Conservation (phyloP, 75 land plant genomes). For the Ceratopteris richardii region DNA sequence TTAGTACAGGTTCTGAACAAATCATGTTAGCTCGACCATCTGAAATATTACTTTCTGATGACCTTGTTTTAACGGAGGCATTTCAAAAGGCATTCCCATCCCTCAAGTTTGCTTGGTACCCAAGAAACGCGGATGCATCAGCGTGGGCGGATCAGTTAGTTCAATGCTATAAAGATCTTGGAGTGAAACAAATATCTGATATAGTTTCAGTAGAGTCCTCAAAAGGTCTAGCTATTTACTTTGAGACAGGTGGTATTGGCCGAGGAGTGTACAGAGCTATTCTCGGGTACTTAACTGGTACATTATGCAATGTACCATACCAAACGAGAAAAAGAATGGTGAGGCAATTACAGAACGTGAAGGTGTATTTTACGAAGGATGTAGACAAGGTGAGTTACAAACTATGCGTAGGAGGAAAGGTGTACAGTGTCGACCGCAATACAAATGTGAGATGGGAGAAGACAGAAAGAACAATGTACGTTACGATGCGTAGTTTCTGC, state of each 20-base stretch:
- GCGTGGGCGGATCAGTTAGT: background rate
- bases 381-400: background rate
- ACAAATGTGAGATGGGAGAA: background rate
- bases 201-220: background rate
- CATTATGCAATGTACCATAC: background rate
- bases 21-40: background rate
- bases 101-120: conserved; percentile 4
- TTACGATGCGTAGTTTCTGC: background rate
- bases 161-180: background rate
- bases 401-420: background rate
- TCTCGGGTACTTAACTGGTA: background rate
- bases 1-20: background rate
- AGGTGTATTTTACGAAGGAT: background rate
- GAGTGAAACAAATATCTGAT: background rate
- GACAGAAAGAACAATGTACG: background rate
- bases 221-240: too few species aligned
- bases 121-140: background rate
- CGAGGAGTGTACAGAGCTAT: background rate
- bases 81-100: background rate
- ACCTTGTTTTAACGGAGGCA: background rate
- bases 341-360: background rate
- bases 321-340: background rate
- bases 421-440: background rate
- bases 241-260: background rate
- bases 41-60: background rate